Percentiles rank a stretch among this genome's conserved stretches.
These are phyloP conservation scores for Agroathelia rolfsii DNA, from an alignment of 1,284 basidiomycete species.

Conservation along the genomic window DNA sequence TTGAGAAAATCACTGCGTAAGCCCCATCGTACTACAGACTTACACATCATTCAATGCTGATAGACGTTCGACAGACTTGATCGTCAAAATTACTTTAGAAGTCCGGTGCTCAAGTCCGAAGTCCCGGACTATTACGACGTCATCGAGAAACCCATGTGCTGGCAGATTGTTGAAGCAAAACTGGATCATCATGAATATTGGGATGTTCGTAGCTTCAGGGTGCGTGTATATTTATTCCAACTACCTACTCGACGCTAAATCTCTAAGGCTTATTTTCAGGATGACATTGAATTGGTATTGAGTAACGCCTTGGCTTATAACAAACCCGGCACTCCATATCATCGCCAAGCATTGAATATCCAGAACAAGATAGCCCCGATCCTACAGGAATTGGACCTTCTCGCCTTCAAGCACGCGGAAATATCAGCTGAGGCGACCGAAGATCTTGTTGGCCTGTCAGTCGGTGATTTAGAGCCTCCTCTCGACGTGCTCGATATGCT, in stretches of 20 bases:
- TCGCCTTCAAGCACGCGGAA: conserved; percentile 13
- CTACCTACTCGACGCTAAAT: neutral
- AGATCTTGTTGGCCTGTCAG: conserved; percentile 11
- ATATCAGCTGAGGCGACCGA: neutral
- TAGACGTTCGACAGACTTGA: conserved; percentile 48
- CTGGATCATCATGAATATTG: conserved; percentile 74
- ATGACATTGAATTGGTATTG: conserved; percentile 76
- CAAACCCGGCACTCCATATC: conserved; percentile 59
- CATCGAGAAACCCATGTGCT: conserved; percentile 84
- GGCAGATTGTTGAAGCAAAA: conserved; percentile 73
- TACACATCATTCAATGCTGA: conserved; percentile 6
- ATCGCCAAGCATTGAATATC: conserved; percentile 67
- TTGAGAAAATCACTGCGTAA: conserved; percentile 67
- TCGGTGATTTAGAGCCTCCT: conserved; percentile 68
- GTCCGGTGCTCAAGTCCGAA: conserved; percentile 69
- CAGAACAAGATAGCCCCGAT: conserved; percentile 48
- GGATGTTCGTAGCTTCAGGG: conserved; percentile 69
- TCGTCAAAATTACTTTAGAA: conserved; percentile 63
- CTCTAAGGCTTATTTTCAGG: conserved; percentile 34
- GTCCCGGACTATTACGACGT: conserved; percentile 93
- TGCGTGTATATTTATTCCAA: conserved; percentile 22
- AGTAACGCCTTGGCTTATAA: conserved; percentile 89
- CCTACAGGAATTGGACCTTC: conserved; percentile 45
- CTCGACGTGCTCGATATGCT: conserved; percentile 46
- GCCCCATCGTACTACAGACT: conserved; percentile 17